phyloP scores from a whole-genome alignment of 306 rosid species.

The Rosa rugosa region DNA sequence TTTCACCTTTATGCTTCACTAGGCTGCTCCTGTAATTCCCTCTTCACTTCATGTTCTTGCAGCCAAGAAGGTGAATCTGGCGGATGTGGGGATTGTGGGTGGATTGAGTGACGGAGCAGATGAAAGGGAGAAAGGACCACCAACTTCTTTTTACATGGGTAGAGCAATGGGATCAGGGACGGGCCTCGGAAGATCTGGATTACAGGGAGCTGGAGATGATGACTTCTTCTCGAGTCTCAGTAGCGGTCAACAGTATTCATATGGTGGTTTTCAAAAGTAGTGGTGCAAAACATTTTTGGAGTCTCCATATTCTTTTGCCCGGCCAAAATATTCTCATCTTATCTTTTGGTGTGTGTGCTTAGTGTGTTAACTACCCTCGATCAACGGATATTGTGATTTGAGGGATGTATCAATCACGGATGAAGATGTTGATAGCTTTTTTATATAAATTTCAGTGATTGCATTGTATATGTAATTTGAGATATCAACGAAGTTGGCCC shows the following conservation, averaged over 20 bases:
- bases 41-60: constrained; percentile 30
- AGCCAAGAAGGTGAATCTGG: constrained; percentile 85
- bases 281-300: not conserved
- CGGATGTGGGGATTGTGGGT: constrained; percentile 82
- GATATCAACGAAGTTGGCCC: not conserved
- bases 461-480: not conserved
- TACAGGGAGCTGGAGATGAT: constrained; percentile 45
- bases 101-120: constrained; percentile 70
- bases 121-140: constrained; percentile 76
- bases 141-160: constrained; percentile 76
- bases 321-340: constrained; percentile 24
- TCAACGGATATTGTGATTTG: constrained; percentile 26
- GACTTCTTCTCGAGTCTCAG: constrained; percentile 66
- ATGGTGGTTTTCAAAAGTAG: constrained; percentile 83
- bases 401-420: constrained; percentile 18
- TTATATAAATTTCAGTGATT: not conserved
- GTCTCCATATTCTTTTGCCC: constrained; percentile 37
- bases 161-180: constrained; percentile 95
- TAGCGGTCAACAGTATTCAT: constrained; percentile 64
- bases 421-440: not conserved
- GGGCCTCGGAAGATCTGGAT: constrained; percentile 71
- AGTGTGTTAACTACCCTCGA: constrained; percentile 33
- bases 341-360: constrained; percentile 39
- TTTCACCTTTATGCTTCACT: not conserved
- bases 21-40: constrained; percentile 8